A percentile compares a stretch with the other conserved stretches of the same genome.
Evolutionary conservation across 169 alveolate species (phyloP).

Genomic region (Sarcocystis neurona): DNA sequence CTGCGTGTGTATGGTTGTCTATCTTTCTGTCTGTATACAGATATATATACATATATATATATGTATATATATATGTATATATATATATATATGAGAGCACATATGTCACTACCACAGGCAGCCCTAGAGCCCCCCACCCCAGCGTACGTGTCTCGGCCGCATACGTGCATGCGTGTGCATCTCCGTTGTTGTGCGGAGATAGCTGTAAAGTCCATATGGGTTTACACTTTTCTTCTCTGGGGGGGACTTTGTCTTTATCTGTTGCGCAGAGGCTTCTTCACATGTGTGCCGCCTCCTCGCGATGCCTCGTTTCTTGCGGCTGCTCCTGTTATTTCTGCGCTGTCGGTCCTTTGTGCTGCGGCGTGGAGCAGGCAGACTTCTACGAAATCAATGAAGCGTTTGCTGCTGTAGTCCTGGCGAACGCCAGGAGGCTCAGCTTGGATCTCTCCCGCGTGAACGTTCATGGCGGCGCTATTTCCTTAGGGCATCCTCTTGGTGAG

Average conservation of each 20-base stretch:
- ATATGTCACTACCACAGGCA: not conserved
- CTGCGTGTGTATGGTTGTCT: not conserved
- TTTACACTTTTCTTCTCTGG: not conserved
- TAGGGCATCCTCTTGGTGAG: conserved; percentile 92
- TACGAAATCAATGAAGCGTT: conserved; percentile 91
- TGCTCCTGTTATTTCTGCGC: not conserved
- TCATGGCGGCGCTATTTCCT: conserved; percentile 92
- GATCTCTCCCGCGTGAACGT: conserved; percentile 83
- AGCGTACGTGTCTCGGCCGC: too few relatives aligned
- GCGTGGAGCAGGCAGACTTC: conserved; percentile 73
- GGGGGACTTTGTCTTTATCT: not conserved
- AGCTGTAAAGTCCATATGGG: too few relatives aligned
- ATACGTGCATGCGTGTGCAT: too few relatives aligned
- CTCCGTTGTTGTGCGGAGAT: too few relatives aligned
- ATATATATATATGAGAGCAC: not conserved
- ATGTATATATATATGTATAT: not conserved
- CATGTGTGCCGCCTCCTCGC: not conserved
- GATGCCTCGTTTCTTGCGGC: not conserved
- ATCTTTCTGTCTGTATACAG: not conserved
- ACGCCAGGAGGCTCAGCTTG: conserved; percentile 77
- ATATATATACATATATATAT: too few relatives aligned
- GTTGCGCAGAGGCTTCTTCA: not conserved
- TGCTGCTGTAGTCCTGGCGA: conserved; percentile 84
- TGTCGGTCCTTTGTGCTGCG: not conserved
- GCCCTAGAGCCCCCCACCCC: not conserved